Evolutionary conservation across 176 grass and related monocot genomes (phyloP).

Genomic region (Stipa capillata): DNA sequence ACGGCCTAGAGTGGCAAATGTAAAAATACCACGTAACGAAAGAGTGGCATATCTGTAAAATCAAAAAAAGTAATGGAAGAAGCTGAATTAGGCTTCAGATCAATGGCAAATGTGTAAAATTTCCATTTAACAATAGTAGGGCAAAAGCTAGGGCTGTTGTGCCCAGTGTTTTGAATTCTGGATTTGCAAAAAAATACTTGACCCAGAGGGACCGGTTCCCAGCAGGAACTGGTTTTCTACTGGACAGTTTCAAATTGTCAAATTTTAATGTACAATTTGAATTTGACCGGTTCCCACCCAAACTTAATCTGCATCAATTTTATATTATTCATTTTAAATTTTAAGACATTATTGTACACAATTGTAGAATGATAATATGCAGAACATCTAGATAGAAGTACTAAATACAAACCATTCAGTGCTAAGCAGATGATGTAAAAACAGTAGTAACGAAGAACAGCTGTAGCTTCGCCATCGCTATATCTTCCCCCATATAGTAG

Average conservation of each 20-base stretch:
- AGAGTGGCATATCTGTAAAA: too few relatives aligned
- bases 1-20: too few relatives aligned
- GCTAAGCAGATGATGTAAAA: conserved; percentile 89
- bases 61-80: too few relatives aligned
- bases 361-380: conserved; percentile 5
- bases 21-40: too few relatives aligned
- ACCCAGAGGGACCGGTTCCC: background rate
- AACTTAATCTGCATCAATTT: background rate
- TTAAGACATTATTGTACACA: background rate
- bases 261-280: background rate
- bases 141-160: background rate
- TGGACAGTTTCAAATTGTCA: background rate
- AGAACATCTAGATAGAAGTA: conserved; percentile 10
- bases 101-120: too few relatives aligned
- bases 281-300: background rate
- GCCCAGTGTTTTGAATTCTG: background rate
- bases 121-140: too few relatives aligned
- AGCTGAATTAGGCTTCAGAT: too few relatives aligned
- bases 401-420: conserved; percentile 67
- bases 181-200: background rate
- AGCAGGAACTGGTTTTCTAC: background rate
- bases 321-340: background rate
- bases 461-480: conserved; percentile 75
- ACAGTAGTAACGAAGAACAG: conserved; percentile 84
- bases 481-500: conserved; percentile 69